Conservation (phyloP, 352 stramenopile species). For the Globisporangium rhizosaccharum region DNA sequence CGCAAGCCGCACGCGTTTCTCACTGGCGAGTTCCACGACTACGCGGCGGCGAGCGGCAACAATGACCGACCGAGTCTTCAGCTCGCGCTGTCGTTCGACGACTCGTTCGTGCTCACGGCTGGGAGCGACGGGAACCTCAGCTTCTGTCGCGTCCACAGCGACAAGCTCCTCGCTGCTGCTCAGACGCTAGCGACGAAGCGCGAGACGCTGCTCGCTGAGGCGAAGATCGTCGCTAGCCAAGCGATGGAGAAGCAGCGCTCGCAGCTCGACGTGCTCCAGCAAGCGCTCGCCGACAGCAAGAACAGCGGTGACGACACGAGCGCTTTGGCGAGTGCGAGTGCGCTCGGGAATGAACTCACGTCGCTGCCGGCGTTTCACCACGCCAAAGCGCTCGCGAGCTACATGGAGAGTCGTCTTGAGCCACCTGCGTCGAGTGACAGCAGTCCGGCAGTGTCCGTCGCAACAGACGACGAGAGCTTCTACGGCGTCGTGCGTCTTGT, state of each 20-base stretch:
- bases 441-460: conserved; percentile 7
- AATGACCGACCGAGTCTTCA: conserved; percentile 16
- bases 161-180: conserved; percentile 44
- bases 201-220: conserved; percentile 36
- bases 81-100: conserved; percentile 76
- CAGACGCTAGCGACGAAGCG: conserved; percentile 28
- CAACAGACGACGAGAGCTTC: conserved; percentile 51
- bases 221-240: conserved; percentile 44
- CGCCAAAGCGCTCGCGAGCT: conserved; percentile 64
- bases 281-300: conserved; percentile 36
- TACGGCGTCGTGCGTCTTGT: conserved; percentile 42
- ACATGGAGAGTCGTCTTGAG: conserved; percentile 48
- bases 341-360: conserved; percentile 36
- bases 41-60: conserved; percentile 5
- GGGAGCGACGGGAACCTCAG: conserved; percentile 77
- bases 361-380: conserved; percentile 60
- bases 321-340: conserved; percentile 5
- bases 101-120: conserved; percentile 66
- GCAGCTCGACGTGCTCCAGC: conserved; percentile 39
- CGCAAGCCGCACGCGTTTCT: conserved; percentile 57
- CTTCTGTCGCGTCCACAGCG: conserved; percentile 51
- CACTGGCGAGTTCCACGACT: conserved; percentile 77
- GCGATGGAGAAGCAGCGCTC: conserved; percentile 50
- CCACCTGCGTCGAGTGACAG: not conserved
- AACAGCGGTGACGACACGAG: conserved; percentile 37